A percentile compares a stretch with the other conserved stretches of the same genome.
Evolutionary conservation across 345 rosid genomes (phyloP).

Genomic region (Gossypioides kirkii): DNA sequence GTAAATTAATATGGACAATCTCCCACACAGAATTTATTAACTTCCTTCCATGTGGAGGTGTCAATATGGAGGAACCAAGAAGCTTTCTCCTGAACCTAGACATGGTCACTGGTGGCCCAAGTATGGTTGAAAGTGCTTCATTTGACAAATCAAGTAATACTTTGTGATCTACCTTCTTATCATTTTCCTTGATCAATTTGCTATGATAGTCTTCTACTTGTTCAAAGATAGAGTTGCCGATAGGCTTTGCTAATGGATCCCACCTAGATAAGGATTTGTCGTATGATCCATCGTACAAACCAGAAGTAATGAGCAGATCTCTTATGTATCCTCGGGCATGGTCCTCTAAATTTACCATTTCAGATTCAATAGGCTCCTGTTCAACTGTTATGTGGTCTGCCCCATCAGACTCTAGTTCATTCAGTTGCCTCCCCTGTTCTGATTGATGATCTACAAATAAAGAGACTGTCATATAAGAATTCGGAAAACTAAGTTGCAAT

Average conservation of each 20-base stretch:
- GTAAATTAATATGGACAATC: constrained; percentile 39
- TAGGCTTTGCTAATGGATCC: constrained; percentile 49
- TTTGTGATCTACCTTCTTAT: constrained; percentile 34
- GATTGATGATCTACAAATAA: constrained; percentile 25
- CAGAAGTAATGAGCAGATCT: constrained; percentile 77
- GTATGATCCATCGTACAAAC: constrained; percentile 51
- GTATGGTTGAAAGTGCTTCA: constrained; percentile 53
- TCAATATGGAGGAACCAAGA: constrained; percentile 20
- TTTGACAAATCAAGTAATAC: constrained; percentile 64
- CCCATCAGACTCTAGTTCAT: constrained; percentile 46
- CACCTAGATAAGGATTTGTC: constrained; percentile 35
- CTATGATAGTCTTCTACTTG: constrained; percentile 48
- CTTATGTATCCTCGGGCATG: constrained; percentile 52
- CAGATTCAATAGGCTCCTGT: constrained; percentile 35
- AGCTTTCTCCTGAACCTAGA: constrained; percentile 44
- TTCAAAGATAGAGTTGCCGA: constrained; percentile 48
- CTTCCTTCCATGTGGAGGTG: constrained; percentile 38
- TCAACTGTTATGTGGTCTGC: constrained; percentile 29
- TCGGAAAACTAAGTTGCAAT: not conserved
- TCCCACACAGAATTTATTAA: constrained; percentile 57
- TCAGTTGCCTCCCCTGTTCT: constrained; percentile 68
- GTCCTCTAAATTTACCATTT: constrained; percentile 46
- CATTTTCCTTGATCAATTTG: constrained; percentile 30
- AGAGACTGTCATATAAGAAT: constrained; percentile 18
- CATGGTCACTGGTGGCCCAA: constrained; percentile 41